A percentile compares a stretch with the other conserved stretches of the same genome.
Evolutionary conservation across 768 basidiomycete genomes (phyloP).

Genomic region (Kwoniella mangroviensis): DNA sequence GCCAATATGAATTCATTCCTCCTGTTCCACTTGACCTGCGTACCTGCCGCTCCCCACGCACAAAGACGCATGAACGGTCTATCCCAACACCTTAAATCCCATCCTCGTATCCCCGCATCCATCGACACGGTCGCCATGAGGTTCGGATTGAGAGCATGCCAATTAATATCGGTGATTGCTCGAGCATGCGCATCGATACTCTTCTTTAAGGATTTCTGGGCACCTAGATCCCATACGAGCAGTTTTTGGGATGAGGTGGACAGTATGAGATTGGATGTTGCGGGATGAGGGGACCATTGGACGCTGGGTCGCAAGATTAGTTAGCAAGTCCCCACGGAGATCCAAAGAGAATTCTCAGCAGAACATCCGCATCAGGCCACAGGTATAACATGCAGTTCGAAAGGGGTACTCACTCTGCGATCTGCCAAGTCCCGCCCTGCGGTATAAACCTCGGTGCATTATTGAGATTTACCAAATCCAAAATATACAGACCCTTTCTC

Average conservation of each 20-base stretch:
- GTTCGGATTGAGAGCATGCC: slow-evolving; percentile 85
- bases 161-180: slow-evolving; percentile 97
- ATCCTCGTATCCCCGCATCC: slow-evolving; percentile 92
- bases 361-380: not conserved
- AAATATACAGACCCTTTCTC: slow-evolving; percentile 89
- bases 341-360: too few relatives aligned
- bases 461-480: slow-evolving; percentile 85
- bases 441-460: slow-evolving; percentile 91
- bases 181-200: slow-evolving; percentile 88
- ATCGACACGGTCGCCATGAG: slow-evolving; percentile 87
- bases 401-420: slow-evolving; percentile 59
- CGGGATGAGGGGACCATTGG: slow-evolving; percentile 58
- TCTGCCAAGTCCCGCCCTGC: slow-evolving; percentile 95
- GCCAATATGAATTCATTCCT: slow-evolving; percentile 84
- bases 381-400: not conserved
- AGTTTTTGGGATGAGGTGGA: slow-evolving; percentile 58
- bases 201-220: slow-evolving; percentile 80
- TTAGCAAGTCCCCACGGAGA: not conserved
- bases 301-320: slow-evolving; percentile 33
- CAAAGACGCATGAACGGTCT: slow-evolving; percentile 69
- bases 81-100: slow-evolving; percentile 76
- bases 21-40: slow-evolving; percentile 97
- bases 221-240: slow-evolving; percentile 86
- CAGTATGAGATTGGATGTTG: slow-evolving; percentile 53
- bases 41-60: slow-evolving; percentile 67